These are phyloP conservation scores for Lodderomyces parapsilosis DNA, from an alignment of 1,139 yeast species.

Conservation along the genomic window DNA sequence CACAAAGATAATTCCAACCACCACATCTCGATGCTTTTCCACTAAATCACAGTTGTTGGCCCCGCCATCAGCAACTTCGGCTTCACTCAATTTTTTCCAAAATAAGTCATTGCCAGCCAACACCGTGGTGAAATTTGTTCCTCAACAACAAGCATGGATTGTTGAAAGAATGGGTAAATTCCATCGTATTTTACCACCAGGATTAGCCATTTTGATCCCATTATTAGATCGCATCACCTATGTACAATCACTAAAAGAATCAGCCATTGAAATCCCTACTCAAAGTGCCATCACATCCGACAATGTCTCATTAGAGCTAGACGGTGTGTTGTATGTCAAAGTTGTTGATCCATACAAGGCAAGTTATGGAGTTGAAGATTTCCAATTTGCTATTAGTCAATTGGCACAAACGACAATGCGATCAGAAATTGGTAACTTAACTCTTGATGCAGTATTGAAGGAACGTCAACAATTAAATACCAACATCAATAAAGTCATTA, in stretches of 20 bases:
- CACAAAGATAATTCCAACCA: not conserved
- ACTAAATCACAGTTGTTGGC: slow-evolving; percentile 1
- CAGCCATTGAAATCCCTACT: slow-evolving; percentile 79
- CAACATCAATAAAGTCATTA: slow-evolving; percentile 75
- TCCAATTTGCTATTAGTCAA: slow-evolving; percentile 81
- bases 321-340: slow-evolving; percentile 76
- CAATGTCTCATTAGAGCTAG: slow-evolving; percentile 81
- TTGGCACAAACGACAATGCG: slow-evolving; percentile 91
- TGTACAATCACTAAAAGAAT: slow-evolving; percentile 79
- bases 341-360: slow-evolving; percentile 84
- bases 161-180: slow-evolving; percentile 92
- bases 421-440: slow-evolving; percentile 80
- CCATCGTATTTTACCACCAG: slow-evolving; percentile 72
- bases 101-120: slow-evolving; percentile 67
- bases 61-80: slow-evolving; percentile 10
- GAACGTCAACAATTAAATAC: slow-evolving; percentile 72
- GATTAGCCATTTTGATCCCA: slow-evolving; percentile 72
- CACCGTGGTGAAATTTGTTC: slow-evolving; percentile 75
- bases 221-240: slow-evolving; percentile 73
- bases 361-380: slow-evolving; percentile 85
- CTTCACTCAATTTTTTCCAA: slow-evolving; percentile 59
- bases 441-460: slow-evolving; percentile 72
- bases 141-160: slow-evolving; percentile 90
- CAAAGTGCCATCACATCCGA: slow-evolving; percentile 87
- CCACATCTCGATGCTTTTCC: slow-evolving; percentile 1